Conservation (phyloP, 805 yeast genomes). For the Teunomyces funiuensis region DNA sequence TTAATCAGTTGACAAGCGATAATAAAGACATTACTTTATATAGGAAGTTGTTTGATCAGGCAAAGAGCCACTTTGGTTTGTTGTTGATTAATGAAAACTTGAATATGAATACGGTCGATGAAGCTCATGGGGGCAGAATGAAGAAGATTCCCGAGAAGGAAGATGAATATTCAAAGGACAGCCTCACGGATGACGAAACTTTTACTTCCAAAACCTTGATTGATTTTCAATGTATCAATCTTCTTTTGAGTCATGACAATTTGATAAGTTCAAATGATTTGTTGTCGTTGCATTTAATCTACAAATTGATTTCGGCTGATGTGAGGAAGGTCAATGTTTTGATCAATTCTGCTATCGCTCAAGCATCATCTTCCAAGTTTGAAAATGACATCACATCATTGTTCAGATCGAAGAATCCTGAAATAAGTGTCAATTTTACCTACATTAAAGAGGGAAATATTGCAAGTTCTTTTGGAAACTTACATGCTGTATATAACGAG, state of each 20-base stretch:
- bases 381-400: slow-evolving; percentile 10
- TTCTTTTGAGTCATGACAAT: slow-evolving; percentile 33
- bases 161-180: background rate
- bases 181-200: slow-evolving; percentile 7
- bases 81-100: slow-evolving; percentile 23
- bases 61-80: slow-evolving; percentile 33
- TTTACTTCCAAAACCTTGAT: slow-evolving; percentile 11
- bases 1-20: slow-evolving; percentile 17
- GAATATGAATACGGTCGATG: background rate
- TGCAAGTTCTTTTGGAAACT: slow-evolving; percentile 13
- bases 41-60: slow-evolving; percentile 25
- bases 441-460: slow-evolving; percentile 18
- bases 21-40: slow-evolving; percentile 22
- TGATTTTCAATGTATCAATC: slow-evolving; percentile 19
- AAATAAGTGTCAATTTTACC: slow-evolving; percentile 12
- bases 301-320: slow-evolving; percentile 17
- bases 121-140: background rate
- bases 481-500: slow-evolving; percentile 16
- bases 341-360: slow-evolving; percentile 12
- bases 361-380: slow-evolving; percentile 12
- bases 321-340: slow-evolving; percentile 19
- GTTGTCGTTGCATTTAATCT: slow-evolving; percentile 28
- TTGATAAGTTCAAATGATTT: slow-evolving; percentile 34
- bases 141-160: background rate
- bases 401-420: slow-evolving; percentile 9